Percentiles rank a stretch among this genome's conserved stretches.
Conservation (phyloP, 2,329 filamentous ascomycete species). For the Verticillium dahliae region DNA sequence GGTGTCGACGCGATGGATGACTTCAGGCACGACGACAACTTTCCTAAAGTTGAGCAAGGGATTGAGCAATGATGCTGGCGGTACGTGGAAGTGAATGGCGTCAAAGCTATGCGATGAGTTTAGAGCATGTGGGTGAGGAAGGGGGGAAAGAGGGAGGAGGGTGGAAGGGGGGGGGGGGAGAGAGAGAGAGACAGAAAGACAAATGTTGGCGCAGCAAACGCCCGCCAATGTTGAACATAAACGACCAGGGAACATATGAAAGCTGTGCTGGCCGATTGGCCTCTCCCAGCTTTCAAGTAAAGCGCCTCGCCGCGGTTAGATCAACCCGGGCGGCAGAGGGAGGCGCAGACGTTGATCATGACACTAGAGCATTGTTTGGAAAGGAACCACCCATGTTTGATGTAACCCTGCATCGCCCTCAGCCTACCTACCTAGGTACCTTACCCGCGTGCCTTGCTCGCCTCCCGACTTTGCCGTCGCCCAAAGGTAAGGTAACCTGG, state of each 20-base stretch:
- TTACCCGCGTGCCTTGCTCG: too few species aligned
- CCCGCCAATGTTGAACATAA: not conserved
- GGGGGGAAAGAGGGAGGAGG: too few species aligned
- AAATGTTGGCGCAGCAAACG: not conserved
- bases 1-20: too few species aligned
- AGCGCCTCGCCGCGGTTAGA: not conserved
- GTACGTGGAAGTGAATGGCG: not conserved
- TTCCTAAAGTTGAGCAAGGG: too few species aligned
- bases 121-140: too few species aligned
- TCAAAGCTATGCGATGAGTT: too few species aligned
- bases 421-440: not conserved
- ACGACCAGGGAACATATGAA: not conserved
- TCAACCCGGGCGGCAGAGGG: not conserved
- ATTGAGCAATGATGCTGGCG: too few species aligned
- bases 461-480: too few species aligned
- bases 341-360: not conserved
- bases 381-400: not conserved
- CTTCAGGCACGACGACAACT: too few species aligned
- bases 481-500: too few species aligned
- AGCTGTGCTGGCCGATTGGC: not conserved
- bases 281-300: too few species aligned
- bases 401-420: not conserved
- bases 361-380: not conserved
- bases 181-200: too few species aligned
- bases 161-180: not conserved